Conservation (phyloP, 1,139 yeast species). For the Pichia inconspicua region DNA sequence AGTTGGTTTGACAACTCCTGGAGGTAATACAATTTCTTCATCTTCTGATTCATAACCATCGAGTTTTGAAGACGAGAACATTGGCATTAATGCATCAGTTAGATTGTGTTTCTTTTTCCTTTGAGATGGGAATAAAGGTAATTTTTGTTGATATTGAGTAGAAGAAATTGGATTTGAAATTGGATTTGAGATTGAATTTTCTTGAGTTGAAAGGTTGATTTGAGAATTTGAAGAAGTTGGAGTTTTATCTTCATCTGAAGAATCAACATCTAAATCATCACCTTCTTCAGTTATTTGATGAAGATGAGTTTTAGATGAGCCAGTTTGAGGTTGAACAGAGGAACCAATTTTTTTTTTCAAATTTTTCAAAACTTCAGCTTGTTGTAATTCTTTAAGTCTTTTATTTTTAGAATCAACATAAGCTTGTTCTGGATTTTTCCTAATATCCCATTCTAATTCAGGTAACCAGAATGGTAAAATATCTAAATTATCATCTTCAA, state of each 20-base stretch:
- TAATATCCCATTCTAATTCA: slow-evolving; percentile 75
- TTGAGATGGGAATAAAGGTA: slow-evolving; percentile 12
- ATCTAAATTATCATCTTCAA: slow-evolving; percentile 86
- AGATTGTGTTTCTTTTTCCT: slow-evolving; percentile 18
- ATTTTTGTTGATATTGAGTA: slow-evolving; percentile 5
- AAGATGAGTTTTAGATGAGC: slow-evolving; percentile 21
- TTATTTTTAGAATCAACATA: slow-evolving; percentile 32
- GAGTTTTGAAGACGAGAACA: slow-evolving; percentile 26
- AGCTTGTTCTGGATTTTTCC: slow-evolving; percentile 69
- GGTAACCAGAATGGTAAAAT: slow-evolving; percentile 92
- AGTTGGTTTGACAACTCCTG: slow-evolving; percentile 81
- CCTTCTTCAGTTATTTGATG: slow-evolving; percentile 25
- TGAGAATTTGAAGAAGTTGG: slow-evolving; percentile 24
- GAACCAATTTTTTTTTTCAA: slow-evolving; percentile 24
- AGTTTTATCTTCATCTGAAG: slow-evolving; percentile 33
- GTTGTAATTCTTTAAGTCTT: slow-evolving; percentile 22
- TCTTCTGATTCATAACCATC: slow-evolving; percentile 70
- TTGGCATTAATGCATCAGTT: slow-evolving; percentile 24
- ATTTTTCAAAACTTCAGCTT: slow-evolving; percentile 27
- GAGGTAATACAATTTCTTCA: slow-evolving; percentile 76
- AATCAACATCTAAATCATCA: slow-evolving; percentile 32
- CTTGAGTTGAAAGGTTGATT: background rate
- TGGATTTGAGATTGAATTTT: background rate
- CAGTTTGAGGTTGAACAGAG: slow-evolving; percentile 18
- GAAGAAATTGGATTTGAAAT: background rate